Percentiles rank a stretch among this genome's conserved stretches.
Evolutionary conservation across 2,329 filamentous ascomycete genomes (phyloP).

Genomic region (Epicoccum sorghinum): DNA sequence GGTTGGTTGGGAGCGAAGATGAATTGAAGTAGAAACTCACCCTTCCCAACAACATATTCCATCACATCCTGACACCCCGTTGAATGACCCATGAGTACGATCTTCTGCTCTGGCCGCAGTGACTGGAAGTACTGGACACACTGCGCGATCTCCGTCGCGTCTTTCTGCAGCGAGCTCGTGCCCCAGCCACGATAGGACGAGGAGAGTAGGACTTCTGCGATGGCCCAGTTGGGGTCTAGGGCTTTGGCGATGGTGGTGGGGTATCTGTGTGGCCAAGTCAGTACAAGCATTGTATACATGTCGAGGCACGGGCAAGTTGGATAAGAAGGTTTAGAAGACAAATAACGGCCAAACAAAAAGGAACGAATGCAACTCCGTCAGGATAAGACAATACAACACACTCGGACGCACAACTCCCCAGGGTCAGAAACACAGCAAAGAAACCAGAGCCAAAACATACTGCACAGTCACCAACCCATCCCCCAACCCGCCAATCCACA

Average conservation of each 20-base stretch:
- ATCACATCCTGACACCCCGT: constrained; percentile 72
- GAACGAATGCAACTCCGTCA: too few relatives aligned
- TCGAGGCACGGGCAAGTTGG: too few relatives aligned
- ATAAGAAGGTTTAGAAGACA: too few relatives aligned
- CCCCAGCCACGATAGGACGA: constrained; percentile 64
- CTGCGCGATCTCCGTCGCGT: constrained; percentile 60
- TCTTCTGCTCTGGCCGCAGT: constrained; percentile 53
- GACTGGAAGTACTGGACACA: constrained; percentile 59
- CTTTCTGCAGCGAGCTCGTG: constrained; percentile 57
- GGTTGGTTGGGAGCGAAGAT: too few relatives aligned
- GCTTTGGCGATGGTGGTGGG: constrained; percentile 56
- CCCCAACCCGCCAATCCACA: constrained; percentile 73
- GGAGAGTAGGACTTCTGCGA: constrained; percentile 58
- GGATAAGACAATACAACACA: too few relatives aligned
- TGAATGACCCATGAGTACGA: constrained; percentile 73
- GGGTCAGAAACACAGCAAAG: not conserved
- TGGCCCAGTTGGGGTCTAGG: constrained; percentile 58
- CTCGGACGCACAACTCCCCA: too few relatives aligned
- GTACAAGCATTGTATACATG: not conserved
- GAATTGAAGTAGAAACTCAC: not conserved
- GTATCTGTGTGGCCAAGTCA: constrained; percentile 48
- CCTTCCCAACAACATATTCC: constrained; percentile 61
- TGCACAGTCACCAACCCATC: constrained; percentile 71
- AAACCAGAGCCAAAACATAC: not conserved
- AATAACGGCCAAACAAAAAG: too few relatives aligned